Evolutionary conservation across 1,284 basidiomycete genomes (phyloP), one percentile per base, ranked within the genome.

Genomic region (Fistulinella cinereoalba): DNA sequence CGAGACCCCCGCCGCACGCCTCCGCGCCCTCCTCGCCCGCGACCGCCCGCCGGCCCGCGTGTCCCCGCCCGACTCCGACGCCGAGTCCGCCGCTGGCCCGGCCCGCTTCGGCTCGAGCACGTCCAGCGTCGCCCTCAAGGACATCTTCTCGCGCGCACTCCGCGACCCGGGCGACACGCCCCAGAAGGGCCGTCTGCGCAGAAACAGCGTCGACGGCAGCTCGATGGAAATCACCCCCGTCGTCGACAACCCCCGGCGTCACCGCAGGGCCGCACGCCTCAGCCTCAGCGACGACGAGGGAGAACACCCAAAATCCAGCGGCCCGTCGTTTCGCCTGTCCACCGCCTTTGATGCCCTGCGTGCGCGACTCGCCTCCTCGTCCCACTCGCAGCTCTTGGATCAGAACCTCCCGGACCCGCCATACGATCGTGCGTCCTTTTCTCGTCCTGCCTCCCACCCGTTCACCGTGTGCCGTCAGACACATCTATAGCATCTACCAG

Each of bases 231-330:
- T 72, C 13, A 80, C 71, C 38, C 79, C 81, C 3, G 57, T 74
- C 5, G 64, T 75, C 29, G 58, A 69, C 32, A 67, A 69, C 50
- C 71, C 75, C 46, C 68, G 73, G 44, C 65, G 64, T n/a, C 70
- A 65, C 49, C 68, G 68, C 54, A 80, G 73, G 62, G 74, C 72
- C 9, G 79, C 81, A 53, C 74, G 63, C 15, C 74, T 69, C 54
- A 85, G 80, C 57, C 51, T 82, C 54, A 85, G 83, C 55, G 85
- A 88, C 50, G 84, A 86, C 55, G 85, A 86, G 56, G 83, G 83
- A 37, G 75, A 72, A 50, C 57, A 72, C 51, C n/a, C 49, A 74
- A 69, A 57, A 54, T 64, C 56, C 12, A 60, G 56, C 37, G 59
- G 58, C 45, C 61, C 55, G 22, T 74, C 76, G 23, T 67, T 67